A percentile compares a stretch with the other conserved stretches of the same genome.
phyloP scores from a whole-genome alignment of 345 rosid species.

The Acer saccharum region DNA sequence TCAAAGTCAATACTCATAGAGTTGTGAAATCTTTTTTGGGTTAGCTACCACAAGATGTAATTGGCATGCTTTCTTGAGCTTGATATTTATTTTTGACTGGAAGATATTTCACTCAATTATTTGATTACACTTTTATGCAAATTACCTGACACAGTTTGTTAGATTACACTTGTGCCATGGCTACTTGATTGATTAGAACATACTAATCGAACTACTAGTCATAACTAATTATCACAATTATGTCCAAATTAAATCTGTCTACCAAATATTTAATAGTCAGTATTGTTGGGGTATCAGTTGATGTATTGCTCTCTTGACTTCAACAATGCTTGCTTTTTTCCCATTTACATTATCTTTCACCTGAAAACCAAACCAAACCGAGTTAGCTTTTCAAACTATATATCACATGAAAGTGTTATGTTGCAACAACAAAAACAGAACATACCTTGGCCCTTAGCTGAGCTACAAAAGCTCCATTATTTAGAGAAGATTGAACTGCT shows the following conservation, averaged over 20 bases:
- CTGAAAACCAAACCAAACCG: conserved; percentile 26
- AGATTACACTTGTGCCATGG: neutral
- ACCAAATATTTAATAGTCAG: neutral
- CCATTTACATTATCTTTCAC: conserved; percentile 64
- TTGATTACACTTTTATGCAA: neutral
- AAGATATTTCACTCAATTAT: no score
- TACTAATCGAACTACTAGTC: neutral
- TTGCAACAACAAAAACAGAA: neutral
- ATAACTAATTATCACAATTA: neutral
- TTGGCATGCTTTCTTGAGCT: neutral
- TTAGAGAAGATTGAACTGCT: conserved; percentile 63
- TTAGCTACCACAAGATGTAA: neutral
- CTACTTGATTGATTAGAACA: neutral
- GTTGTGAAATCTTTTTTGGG: neutral
- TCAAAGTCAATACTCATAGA: neutral
- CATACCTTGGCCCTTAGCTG: conserved; percentile 91
- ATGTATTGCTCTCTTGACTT: conserved; percentile 79
- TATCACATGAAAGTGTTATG: neutral
- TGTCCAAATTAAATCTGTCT: neutral
- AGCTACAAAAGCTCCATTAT: conserved; percentile 52
- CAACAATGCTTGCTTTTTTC: conserved; percentile 77
- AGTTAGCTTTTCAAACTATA: neutral
- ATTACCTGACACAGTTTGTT: neutral
- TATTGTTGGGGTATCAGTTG: conserved; percentile 53
- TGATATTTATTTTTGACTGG: no score